Conservation (phyloP, 73 alveolate genomes). For the Paramecium bursaria region DNA sequence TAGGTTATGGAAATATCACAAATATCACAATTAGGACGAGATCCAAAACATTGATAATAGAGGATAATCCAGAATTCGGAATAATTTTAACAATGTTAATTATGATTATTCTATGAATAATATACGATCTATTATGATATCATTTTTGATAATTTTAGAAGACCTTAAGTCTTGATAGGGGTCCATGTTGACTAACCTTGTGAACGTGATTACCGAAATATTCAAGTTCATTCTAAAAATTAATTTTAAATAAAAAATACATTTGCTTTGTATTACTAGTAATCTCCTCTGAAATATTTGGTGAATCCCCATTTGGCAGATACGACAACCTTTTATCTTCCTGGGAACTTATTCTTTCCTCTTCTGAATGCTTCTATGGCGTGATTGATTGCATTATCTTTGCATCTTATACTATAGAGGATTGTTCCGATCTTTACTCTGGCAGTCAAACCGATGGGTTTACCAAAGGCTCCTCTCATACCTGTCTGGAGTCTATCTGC, state of each 20-base stretch:
- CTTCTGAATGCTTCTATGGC: slow-evolving; percentile 97
- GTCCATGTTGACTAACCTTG: slow-evolving; percentile 9
- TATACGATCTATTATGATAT: not conserved
- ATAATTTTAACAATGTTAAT: too few species aligned
- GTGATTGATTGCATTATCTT: slow-evolving; percentile 80
- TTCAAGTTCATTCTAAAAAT: slow-evolving; percentile 32
- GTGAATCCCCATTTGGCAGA: slow-evolving; percentile 99
- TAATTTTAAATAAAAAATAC: not conserved
- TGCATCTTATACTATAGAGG: slow-evolving; percentile 83
- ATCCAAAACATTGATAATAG: not conserved
- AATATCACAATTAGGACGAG: slow-evolving; percentile 12
- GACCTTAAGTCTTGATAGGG: not conserved
- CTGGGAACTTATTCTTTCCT: slow-evolving; percentile 98
- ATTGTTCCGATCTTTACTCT: slow-evolving; percentile 94
- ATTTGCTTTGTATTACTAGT: slow-evolving; percentile 62
- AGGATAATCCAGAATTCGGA: slow-evolving; percentile 49
- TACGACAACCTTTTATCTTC: slow-evolving; percentile 96
- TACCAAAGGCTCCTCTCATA: slow-evolving; percentile 99
- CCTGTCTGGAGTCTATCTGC: slow-evolving; percentile 99
- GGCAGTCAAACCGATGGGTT: slow-evolving; percentile 98
- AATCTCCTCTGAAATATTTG: slow-evolving; percentile 89
- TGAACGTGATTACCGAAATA: slow-evolving; percentile 28
- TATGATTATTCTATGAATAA: too few species aligned
- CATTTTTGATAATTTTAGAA: slow-evolving; percentile 8
- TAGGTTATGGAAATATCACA: not conserved